Conservation (phyloP, 129 eudicot species). For the Flaveria bidentis region DNA sequence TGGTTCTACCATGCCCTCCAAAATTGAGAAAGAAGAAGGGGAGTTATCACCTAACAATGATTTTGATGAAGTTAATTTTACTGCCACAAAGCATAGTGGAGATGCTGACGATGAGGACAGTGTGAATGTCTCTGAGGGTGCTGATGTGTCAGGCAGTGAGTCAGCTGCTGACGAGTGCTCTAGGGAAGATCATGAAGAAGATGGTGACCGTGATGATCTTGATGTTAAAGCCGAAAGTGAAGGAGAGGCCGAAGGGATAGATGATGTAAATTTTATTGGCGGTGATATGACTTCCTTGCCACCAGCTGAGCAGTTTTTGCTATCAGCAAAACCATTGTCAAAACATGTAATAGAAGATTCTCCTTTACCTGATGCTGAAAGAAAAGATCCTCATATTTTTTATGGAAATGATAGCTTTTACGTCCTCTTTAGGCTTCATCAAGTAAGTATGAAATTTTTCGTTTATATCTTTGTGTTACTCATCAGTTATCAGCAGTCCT, state of each 20-base stretch:
- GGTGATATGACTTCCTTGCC: constrained; percentile 43
- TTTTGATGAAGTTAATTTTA: constrained; percentile 67
- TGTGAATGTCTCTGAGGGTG: constrained; percentile 78
- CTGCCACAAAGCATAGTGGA: constrained; percentile 34
- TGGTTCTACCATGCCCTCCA: constrained; percentile 48
- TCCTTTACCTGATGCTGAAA: constrained; percentile 40
- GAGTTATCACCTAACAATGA: constrained; percentile 89
- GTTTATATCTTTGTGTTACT: background rate
- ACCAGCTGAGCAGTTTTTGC: constrained; percentile 54
- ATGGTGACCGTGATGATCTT: constrained; percentile 62
- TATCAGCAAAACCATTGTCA: constrained; percentile 67
- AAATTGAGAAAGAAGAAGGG: constrained; percentile 94
- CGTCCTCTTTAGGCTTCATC: constrained; percentile 90
- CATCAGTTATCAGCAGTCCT: background rate
- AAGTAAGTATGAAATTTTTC: constrained; percentile 45
- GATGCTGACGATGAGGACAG: constrained; percentile 93
- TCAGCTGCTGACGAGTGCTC: constrained; percentile 91
- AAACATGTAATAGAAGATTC: constrained; percentile 53
- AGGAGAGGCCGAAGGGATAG: constrained; percentile 81
- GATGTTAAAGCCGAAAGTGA: constrained; percentile 88
- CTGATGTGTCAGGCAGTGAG: constrained; percentile 84
- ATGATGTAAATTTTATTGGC: constrained; percentile 53
- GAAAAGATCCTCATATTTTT: constrained; percentile 55
- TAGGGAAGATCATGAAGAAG: constrained; percentile 76
- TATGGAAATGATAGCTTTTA: constrained; percentile 88